Evolutionary conservation across 371 early-diverging fungal species (phyloP).

Genomic region (Rhizomucor pusillus): DNA sequence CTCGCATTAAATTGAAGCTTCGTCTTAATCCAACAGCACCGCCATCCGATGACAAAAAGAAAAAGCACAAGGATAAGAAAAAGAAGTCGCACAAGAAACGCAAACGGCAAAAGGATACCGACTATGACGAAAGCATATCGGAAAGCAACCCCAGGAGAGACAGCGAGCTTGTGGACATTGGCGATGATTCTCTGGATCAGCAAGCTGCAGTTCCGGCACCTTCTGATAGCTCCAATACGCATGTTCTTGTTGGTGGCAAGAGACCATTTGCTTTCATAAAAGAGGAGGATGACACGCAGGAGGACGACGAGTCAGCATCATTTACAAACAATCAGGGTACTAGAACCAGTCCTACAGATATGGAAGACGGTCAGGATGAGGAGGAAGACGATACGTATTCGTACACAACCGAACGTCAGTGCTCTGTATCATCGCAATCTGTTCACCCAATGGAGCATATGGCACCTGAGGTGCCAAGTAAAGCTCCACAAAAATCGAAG

Average conservation of each 20-base stretch:
- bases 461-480: slow-evolving; percentile 2
- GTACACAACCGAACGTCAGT: neutral
- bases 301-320: neutral
- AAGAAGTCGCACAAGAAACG: slow-evolving; percentile 42
- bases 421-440: neutral
- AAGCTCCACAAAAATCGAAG: slow-evolving; percentile 25
- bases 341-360: neutral
- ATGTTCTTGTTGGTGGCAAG: slow-evolving; percentile 25
- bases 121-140: slow-evolving; percentile 9
- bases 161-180: slow-evolving; percentile 18
- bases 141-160: slow-evolving; percentile 1
- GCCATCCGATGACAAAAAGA: slow-evolving; percentile 16
- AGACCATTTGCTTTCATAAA: slow-evolving; percentile 25
- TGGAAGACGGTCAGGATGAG: neutral
- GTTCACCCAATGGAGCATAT: slow-evolving; percentile 2
- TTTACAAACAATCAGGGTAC: no score
- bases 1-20: slow-evolving; percentile 37
- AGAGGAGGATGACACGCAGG: slow-evolving; percentile 15
- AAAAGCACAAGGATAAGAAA: slow-evolving; percentile 38
- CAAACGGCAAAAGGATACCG: slow-evolving; percentile 20
- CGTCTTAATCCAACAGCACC: slow-evolving; percentile 25
- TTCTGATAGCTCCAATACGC: slow-evolving; percentile 9
- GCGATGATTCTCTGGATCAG: slow-evolving; percentile 9
- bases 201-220: slow-evolving; percentile 1
- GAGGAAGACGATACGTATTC: neutral